A percentile compares a stretch with the other conserved stretches of the same genome.
Conservation (phyloP, 2,329 filamentous ascomycete genomes). For the Aspergillus sojae region DNA sequence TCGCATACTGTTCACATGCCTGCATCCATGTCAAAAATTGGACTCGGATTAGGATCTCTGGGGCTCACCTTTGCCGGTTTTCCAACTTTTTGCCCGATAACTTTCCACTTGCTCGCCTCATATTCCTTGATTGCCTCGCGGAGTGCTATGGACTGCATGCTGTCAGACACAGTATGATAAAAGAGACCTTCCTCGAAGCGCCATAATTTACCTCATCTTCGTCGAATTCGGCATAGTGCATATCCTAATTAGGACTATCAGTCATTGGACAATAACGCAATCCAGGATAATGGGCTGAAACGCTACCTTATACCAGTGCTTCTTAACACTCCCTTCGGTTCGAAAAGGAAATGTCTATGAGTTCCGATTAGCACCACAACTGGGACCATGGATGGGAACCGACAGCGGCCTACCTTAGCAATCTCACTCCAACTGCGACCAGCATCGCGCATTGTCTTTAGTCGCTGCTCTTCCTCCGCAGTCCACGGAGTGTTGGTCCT, state of each 20-base stretch:
- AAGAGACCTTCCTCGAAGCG: not conserved
- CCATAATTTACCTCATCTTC: slow-evolving; percentile 81
- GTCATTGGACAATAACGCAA: not conserved
- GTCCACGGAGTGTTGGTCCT: slow-evolving; percentile 99
- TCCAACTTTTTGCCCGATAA: slow-evolving; percentile 92
- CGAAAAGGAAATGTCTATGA: slow-evolving; percentile 81
- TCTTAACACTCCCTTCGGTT: slow-evolving; percentile 98
- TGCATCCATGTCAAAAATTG: slow-evolving; percentile 38
- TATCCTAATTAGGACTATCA: slow-evolving; percentile 66
- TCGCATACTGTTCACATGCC: slow-evolving; percentile 91
- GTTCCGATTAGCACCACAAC: slow-evolving; percentile 4
- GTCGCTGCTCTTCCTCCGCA: slow-evolving; percentile 83
- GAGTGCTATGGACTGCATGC: slow-evolving; percentile 53
- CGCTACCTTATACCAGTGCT: slow-evolving; percentile 96
- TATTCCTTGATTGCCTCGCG: slow-evolving; percentile 97
- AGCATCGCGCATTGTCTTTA: slow-evolving; percentile 92
- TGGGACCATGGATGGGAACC: not conserved
- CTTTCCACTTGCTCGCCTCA: slow-evolving; percentile 98
- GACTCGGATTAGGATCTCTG: slow-evolving; percentile 17
- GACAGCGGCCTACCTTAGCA: slow-evolving; percentile 72
- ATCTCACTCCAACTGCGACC: slow-evolving; percentile 98
- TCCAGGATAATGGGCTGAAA: not conserved
- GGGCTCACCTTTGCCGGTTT: slow-evolving; percentile 85
- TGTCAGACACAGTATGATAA: slow-evolving; percentile 17
- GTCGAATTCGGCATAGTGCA: slow-evolving; percentile 98